A percentile compares a stretch with the other conserved stretches of the same genome.
phyloP scores from a whole-genome alignment of 805 yeast genomes.

The Pichia sporocuriosa region DNA sequence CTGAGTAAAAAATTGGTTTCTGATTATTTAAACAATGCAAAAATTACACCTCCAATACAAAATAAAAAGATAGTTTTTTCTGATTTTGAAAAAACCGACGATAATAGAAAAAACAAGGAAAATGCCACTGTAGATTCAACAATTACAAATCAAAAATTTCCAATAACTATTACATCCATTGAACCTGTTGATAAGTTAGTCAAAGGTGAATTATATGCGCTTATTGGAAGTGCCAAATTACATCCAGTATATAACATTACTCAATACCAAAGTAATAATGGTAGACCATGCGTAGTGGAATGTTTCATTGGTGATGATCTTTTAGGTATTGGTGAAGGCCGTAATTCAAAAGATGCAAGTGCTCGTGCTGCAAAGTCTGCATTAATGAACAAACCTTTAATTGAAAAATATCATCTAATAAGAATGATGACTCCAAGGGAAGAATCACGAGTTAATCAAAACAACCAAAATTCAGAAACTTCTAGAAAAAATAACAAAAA shows the following conservation, averaged over 20 bases:
- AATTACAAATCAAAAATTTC: slow-evolving; percentile 18
- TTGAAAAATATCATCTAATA: slow-evolving; percentile 56
- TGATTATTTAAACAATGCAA: neutral
- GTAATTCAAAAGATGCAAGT: slow-evolving; percentile 71
- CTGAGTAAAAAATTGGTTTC: slow-evolving; percentile 3
- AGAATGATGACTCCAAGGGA: slow-evolving; percentile 49
- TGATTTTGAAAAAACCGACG: slow-evolving; percentile 4
- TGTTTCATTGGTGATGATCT: slow-evolving; percentile 60
- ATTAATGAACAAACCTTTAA: slow-evolving; percentile 44
- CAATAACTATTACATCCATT: slow-evolving; percentile 3
- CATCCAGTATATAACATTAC: slow-evolving; percentile 53
- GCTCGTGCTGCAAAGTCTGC: slow-evolving; percentile 80
- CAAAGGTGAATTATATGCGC: slow-evolving; percentile 67
- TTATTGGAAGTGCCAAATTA: slow-evolving; percentile 67
- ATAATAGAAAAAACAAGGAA: neutral
- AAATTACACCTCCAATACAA: neutral
- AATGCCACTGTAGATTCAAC: neutral
- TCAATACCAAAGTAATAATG: slow-evolving; percentile 27
- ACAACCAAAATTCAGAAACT: too few species aligned
- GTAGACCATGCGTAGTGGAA: slow-evolving; percentile 30
- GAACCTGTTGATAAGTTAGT: slow-evolving; percentile 55
- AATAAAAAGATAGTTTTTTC: neutral
- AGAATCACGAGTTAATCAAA: slow-evolving; percentile 10
- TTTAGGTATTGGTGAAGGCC: slow-evolving; percentile 69
- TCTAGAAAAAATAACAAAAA: neutral